Conservation (phyloP, 2,329 filamentous ascomycete genomes). For the Colletotrichum agaves region DNA sequence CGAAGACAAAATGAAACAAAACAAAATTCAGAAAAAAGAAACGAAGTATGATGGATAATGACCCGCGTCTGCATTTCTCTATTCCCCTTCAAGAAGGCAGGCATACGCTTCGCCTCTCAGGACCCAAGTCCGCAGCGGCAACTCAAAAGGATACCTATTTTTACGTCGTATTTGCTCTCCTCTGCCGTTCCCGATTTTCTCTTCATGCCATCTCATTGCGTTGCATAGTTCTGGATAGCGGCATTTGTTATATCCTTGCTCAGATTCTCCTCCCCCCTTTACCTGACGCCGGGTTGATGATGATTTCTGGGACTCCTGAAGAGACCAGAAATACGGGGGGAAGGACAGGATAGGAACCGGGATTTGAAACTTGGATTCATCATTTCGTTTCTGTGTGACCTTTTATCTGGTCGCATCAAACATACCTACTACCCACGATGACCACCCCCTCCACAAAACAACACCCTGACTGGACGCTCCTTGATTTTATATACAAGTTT, state of each 20-base stretch:
- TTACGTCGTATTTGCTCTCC: constrained; percentile 28
- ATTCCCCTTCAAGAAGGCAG: constrained; percentile 6
- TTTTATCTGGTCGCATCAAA: background rate
- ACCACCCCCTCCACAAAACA: background rate
- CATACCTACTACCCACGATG: background rate
- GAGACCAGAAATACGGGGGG: constrained; percentile 28
- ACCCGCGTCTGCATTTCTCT: constrained; percentile 6
- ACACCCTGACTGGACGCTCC: background rate
- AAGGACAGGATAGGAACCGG: constrained; percentile 36
- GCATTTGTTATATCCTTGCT: constrained; percentile 39
- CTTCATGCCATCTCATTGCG: constrained; percentile 27
- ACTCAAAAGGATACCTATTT: constrained; percentile 32
- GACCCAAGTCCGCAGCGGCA: background rate
- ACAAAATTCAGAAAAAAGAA: background rate
- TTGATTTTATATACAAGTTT: constrained; percentile 11
- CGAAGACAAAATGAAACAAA: background rate
- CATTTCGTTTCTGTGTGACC: background rate
- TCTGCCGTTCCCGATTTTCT: constrained; percentile 39
- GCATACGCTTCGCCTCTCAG: constrained; percentile 7
- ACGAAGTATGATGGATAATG: constrained; percentile 5
- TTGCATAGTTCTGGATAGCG: constrained; percentile 37
- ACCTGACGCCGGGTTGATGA: constrained; percentile 38
- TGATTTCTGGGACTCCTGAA: constrained; percentile 40
- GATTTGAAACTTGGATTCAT: constrained; percentile 27
- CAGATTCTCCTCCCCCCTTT: constrained; percentile 38